phyloP scores from a whole-genome alignment of 768 basidiomycete genomes.

The Tulasnella sp. region DNA sequence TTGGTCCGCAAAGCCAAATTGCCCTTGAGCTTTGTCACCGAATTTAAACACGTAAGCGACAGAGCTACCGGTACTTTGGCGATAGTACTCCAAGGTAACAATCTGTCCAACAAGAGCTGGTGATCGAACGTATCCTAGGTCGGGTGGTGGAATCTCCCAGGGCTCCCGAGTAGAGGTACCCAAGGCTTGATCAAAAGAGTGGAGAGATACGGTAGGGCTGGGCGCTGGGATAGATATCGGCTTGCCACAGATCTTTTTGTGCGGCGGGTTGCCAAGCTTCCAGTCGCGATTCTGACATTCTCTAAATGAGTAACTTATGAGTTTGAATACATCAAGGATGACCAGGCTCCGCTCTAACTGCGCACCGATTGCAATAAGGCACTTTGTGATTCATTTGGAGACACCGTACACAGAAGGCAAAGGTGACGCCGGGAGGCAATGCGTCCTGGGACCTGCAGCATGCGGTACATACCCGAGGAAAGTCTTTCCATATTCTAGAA shows the following conservation, averaged over 20 bases:
- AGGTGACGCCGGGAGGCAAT: neutral
- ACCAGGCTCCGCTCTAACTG: neutral
- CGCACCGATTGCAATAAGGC: neutral
- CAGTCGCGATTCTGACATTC: neutral
- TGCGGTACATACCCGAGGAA: neutral
- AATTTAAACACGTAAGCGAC: neutral
- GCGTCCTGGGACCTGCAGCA: neutral
- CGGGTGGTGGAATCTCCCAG: neutral
- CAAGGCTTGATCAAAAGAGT: neutral
- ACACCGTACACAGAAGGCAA: neutral
- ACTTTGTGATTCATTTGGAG: neutral
- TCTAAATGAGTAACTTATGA: neutral
- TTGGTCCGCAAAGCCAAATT: neutral
- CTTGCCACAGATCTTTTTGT: neutral
- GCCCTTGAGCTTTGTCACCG: neutral
- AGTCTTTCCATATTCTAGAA: neutral
- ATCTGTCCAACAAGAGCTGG: neutral
- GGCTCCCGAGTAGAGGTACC: neutral
- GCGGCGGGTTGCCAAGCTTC: neutral
- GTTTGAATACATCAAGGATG: neutral
- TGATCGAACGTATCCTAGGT: neutral
- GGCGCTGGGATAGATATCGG: neutral
- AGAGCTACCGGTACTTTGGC: neutral
- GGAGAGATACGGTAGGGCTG: neutral
- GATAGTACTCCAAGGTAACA: neutral